phyloP scores from a whole-genome alignment of 75 land plant species.

The Sequoiadendron giganteum region DNA sequence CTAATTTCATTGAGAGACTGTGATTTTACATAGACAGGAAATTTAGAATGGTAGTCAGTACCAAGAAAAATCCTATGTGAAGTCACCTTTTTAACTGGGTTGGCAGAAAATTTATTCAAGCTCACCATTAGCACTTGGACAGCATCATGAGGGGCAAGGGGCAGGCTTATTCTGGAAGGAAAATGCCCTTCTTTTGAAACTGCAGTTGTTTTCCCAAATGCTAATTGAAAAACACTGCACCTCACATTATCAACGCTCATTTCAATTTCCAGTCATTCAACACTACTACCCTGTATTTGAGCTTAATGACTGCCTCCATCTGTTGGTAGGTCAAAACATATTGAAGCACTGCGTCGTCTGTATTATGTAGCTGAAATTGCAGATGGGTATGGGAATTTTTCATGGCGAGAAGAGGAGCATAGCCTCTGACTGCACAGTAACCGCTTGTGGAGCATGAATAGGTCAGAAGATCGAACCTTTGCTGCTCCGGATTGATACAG shows the following conservation, averaged over 20 bases:
- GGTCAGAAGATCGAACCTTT: not conserved
- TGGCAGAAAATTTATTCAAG: slow-evolving; percentile 43
- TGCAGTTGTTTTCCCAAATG: slow-evolving; percentile 14
- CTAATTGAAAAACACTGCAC: slow-evolving; percentile 36
- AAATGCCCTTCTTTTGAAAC: slow-evolving; percentile 33
- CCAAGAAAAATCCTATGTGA: slow-evolving; percentile 27
- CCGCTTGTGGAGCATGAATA: not conserved
- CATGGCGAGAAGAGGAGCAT: slow-evolving; percentile 6
- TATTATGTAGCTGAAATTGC: not conserved
- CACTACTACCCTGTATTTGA: not conserved
- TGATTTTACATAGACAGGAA: slow-evolving; percentile 21
- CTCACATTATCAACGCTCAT: slow-evolving; percentile 53
- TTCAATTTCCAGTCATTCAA: slow-evolving; percentile 21
- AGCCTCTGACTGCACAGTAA: not conserved
- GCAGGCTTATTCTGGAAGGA: slow-evolving; percentile 39
- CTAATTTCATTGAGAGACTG: slow-evolving; percentile 12
- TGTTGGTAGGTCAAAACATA: slow-evolving; percentile 65
- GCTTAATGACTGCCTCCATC: slow-evolving; percentile 53
- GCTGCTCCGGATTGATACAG: slow-evolving; percentile 11
- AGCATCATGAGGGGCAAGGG: slow-evolving; percentile 44
- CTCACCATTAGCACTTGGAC: slow-evolving; percentile 38
- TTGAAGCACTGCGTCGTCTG: slow-evolving; percentile 30
- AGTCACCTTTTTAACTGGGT: slow-evolving; percentile 29
- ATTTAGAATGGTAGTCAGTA: slow-evolving; percentile 19
- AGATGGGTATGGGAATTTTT: not conserved